A percentile compares a stretch with the other conserved stretches of the same genome.
Evolutionary conservation across 2,329 filamentous ascomycete species (phyloP).

Genomic region (Phyllosticta ampelicida): DNA sequence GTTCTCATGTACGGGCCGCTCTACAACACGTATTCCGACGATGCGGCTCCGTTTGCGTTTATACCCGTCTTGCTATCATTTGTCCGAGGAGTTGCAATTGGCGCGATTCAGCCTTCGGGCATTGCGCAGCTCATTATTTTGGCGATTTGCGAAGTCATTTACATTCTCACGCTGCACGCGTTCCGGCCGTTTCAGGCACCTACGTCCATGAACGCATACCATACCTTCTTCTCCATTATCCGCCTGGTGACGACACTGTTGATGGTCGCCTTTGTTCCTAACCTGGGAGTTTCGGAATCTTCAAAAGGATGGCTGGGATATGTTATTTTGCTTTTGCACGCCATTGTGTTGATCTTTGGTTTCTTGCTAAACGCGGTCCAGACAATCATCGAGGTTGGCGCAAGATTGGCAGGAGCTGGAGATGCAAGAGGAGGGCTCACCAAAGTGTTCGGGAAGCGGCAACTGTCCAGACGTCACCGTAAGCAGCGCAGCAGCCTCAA

Average conservation of each 20-base stretch:
- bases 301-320: slow-evolving; percentile 94
- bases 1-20: slow-evolving; percentile 83
- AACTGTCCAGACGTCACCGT: slow-evolving; percentile 61
- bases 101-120: slow-evolving; percentile 83
- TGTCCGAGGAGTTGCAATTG: slow-evolving; percentile 78
- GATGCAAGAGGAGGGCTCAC: slow-evolving; percentile 70
- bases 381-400: slow-evolving; percentile 79
- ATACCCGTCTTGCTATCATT: slow-evolving; percentile 78
- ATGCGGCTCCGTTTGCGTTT: slow-evolving; percentile 79
- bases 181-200: slow-evolving; percentile 83
- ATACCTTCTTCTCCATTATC: slow-evolving; percentile 69
- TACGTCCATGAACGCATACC: slow-evolving; percentile 96
- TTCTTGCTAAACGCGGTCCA: slow-evolving; percentile 90
- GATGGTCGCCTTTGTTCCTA: slow-evolving; percentile 63
- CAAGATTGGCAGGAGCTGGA: slow-evolving; percentile 72
- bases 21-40: slow-evolving; percentile 96
- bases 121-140: slow-evolving; percentile 87
- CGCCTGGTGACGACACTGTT: slow-evolving; percentile 56
- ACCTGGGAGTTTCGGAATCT: slow-evolving; percentile 65
- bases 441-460: slow-evolving; percentile 80
- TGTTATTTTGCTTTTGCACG: slow-evolving; percentile 77
- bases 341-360: slow-evolving; percentile 71
- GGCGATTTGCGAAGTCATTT: slow-evolving; percentile 87
- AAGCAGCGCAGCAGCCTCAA: slow-evolving; percentile 68
- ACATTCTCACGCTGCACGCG: slow-evolving; percentile 74